Base-by-base conservation (phyloP, 2,329 filamentous ascomycete genomes). In the Nemania serpens region DNA sequence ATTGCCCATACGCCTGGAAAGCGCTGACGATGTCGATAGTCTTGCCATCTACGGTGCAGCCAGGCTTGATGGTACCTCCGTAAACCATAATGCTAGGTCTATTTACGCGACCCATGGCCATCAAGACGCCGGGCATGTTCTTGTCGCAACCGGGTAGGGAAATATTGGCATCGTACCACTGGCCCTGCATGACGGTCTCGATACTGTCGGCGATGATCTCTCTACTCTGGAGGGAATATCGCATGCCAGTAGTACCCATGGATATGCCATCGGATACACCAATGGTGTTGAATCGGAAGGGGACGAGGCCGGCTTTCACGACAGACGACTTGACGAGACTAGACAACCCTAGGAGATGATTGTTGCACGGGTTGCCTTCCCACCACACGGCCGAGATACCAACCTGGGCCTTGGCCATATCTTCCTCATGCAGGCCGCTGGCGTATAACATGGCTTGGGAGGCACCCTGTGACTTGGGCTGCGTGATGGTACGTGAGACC, bases 391-490 rank as follows among this genome's bases (percentile, higher is more conserved):
- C 97, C 43, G 94, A 96, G 75, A 99, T 98, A 68, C 95, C 95
- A 69, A 99, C 89, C 81, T 99, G 96, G 25, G 95, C 90, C 82
- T 98, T 99, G 81, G 90, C 89, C 88, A 98, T 91, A 77, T 97
- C 93, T 58, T 84, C 84, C 73, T 96, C 91, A 43, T 81, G 86
- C 71, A 99, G 82, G 55, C 96, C 96, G 1, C 94, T 97, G 68
- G 91, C 95, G 82, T 97, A 99, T 59, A 99, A 84, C 96, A 99
- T 99, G 66, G 96, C 95, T 81, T 99, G 95, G 43, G 95, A 98
- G 57, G 96, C 95, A 69, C 95, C 95, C 81, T 99, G 95, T 36
- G 94, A 95, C 81, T 97, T 98, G 75, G 93, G 94, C 79, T 98
- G 93, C 25, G 95, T 99, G 80, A 99, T 94, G 75, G 82, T 77